Base-by-base conservation (phyloP, 2,329 filamentous ascomycete species). In the Alternaria infectoria region DNA sequence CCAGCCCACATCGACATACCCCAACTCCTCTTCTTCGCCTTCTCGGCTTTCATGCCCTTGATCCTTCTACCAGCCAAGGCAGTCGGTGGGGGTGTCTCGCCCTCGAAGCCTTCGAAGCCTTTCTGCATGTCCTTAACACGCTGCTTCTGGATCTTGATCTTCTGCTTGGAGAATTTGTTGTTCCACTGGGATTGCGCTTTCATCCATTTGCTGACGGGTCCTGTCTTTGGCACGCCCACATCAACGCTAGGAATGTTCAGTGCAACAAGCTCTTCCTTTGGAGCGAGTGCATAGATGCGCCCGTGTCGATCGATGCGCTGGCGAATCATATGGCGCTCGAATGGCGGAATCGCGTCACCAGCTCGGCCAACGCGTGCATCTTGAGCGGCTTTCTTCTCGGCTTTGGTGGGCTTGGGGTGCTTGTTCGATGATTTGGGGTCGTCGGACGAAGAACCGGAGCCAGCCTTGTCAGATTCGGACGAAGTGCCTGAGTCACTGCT, bases 311-410 rank as follows among this genome's bases (percentile, higher is more conserved):
- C 91, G 19, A 98, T 90, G 26, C 91, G 86, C 77, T 99, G 93
- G 9, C 96, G 90, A 65, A 99, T 94, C 94, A 98, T 97, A 77
- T 96, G 90, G 63, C 91, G 85, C 56, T 88, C 86, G 79, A 97
- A 98, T 0, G 86, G 81, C 0, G 93, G 95, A 1, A 97, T 81
- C 5, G 92, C 87, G 72, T 97, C 93, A 1, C 94, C 94, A 3
- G 94, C 93, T 75, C 88, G 93, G n/a, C 95, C 94, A 8, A 97
- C 86, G n/a, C 62, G 74, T 8, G 56, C 28, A 7, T 66, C 66
- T 19, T 61, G 54, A 1, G 65, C 46, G 4, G 54, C 59, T 50
- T 71, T 66, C 13, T 64, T 66, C 9, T 63, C 54, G 5, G 57
- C 28, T n/a, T 69, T 69, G 4, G 69, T 67, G 9, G 72, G 65